These are phyloP conservation scores for Salvia rosmarinus DNA, from an alignment of 257 asterid species.

Conservation along the genomic window DNA sequence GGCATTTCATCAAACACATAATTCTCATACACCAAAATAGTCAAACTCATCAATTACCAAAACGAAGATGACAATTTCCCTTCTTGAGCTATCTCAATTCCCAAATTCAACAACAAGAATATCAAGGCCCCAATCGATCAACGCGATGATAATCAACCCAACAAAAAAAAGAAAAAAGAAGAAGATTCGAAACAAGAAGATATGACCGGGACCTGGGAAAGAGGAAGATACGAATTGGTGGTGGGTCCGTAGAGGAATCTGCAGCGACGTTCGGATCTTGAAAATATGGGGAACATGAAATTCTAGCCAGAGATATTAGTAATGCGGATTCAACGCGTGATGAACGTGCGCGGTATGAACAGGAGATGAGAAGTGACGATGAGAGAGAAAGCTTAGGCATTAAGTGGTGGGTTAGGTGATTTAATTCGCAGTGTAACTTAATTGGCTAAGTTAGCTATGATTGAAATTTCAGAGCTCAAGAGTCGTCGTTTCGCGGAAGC, in stretches of 20 bases:
- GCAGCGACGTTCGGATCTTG: constrained; percentile 38
- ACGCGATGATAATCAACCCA: neutral
- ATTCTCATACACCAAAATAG: constrained; percentile 14
- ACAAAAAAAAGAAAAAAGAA: neutral
- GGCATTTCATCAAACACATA: constrained; percentile 33
- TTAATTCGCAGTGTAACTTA: neutral
- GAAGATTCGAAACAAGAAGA: neutral
- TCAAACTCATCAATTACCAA: constrained; percentile 28
- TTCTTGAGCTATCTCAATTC: neutral
- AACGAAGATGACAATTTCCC: neutral
- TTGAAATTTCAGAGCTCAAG: neutral
- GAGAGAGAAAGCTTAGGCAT: neutral
- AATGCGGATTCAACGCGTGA: constrained; percentile 21
- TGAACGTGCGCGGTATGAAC: no score
- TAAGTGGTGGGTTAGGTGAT: neutral
- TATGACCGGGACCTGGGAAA: constrained; percentile 22
- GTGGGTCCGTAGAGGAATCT: constrained; percentile 26
- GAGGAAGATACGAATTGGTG: constrained; percentile 12
- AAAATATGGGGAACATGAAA: no score
- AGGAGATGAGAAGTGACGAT: neutral
- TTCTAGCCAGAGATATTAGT: neutral
- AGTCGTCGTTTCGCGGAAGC: constrained; percentile 15
- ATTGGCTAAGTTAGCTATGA: neutral
- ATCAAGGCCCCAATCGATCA: constrained; percentile 13
- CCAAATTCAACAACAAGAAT: constrained; percentile 22